Base-by-base conservation (phyloP, 768 basidiomycete genomes). In the Tephrocybe sp. region DNA sequence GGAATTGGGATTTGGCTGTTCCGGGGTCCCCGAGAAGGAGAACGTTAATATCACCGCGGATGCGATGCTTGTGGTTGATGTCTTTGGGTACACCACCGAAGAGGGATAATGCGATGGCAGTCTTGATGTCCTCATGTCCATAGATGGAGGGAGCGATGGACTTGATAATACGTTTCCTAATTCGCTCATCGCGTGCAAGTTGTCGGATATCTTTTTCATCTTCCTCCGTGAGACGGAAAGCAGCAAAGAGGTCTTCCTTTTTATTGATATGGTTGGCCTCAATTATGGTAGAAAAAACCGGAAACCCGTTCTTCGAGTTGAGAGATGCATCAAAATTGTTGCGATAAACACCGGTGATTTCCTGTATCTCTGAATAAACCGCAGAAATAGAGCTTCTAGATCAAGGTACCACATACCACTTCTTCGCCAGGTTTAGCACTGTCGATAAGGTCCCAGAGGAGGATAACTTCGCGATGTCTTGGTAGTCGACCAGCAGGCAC, bases 211-310 rank as follows among this genome's bases (percentile, higher is more conserved):
- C 86, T 64, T 82, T 86, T 66, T 97, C 94, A 57, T 99, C 97
- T 59, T 98, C 97, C 65, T 98, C 95, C 0, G 94, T 97, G 19
- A 99, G 78, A 23, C 92, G 83, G 76, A 97, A 94, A 3, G 97
- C 94, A n/a, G 97, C 95, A 59, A 97, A 98, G 15, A 95, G 79
- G 62, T 99, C 97, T 69, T 98, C 95, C 68, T 98, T 98, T 76
- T 98, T 97, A 75, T 97, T 97, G 64, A 99, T 76, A 64, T 98
- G 94, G 66, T 99, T 99, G 15, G 94, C 97, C 65, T 98, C 97
- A 49, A 99, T 88, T 55, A 99, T 80, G 18, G 97, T 99, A 8
- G 94, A 97, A 73, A 99, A 99, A 25, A 99, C 97, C 1, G 97
- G 97, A 73, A 99, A 99, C 6, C 97, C 97, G 59, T 99, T 98